Evolutionary conservation across 2,329 filamentous ascomycete species (phyloP).

Genomic region (Fusarium dlaminii): DNA sequence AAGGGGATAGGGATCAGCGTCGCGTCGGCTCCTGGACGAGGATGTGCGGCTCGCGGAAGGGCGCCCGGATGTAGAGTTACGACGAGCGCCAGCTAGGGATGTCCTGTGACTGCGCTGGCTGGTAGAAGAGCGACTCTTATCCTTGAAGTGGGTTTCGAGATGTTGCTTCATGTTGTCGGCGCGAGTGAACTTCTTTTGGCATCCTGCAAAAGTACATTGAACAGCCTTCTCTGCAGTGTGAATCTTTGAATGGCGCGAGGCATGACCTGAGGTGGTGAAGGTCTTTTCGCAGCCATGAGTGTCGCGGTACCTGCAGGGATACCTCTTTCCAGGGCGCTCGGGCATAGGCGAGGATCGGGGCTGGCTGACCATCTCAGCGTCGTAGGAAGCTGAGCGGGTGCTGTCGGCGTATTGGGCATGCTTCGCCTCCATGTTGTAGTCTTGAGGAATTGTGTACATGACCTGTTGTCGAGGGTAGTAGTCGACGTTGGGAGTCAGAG

Average conservation of each 20-base stretch:
- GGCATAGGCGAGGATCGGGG: conserved; percentile 52
- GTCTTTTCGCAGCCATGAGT: conserved; percentile 78
- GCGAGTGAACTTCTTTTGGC: conserved; percentile 82
- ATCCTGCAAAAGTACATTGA: conserved; percentile 72
- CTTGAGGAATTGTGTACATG: conserved; percentile 51
- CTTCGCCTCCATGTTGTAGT: conserved; percentile 52
- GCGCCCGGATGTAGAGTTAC: conserved; percentile 47
- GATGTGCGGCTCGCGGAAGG: conserved; percentile 44
- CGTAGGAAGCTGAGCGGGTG: conserved; percentile 60
- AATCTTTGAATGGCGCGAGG: conserved; percentile 86
- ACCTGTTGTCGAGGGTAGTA: conserved; percentile 53
- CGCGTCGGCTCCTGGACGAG: conserved; percentile 49
- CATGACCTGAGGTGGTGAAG: conserved; percentile 85
- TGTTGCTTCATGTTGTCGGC: conserved; percentile 92
- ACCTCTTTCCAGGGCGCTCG: conserved; percentile 69
- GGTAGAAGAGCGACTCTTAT: conserved; percentile 60
- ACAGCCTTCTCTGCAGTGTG: conserved; percentile 85
- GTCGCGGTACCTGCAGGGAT: conserved; percentile 78
- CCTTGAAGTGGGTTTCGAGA: conserved; percentile 78
- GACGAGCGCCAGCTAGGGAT: conserved; percentile 46
- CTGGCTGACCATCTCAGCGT: conserved; percentile 56
- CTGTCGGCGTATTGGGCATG: conserved; percentile 54
- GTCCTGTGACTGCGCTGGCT: conserved; percentile 47
- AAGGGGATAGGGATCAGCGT: conserved; percentile 53
- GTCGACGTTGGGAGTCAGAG: conserved; percentile 62